These are phyloP conservation scores for Tulasnella sp. DNA, from an alignment of 768 basidiomycete species.

Conservation along the genomic window DNA sequence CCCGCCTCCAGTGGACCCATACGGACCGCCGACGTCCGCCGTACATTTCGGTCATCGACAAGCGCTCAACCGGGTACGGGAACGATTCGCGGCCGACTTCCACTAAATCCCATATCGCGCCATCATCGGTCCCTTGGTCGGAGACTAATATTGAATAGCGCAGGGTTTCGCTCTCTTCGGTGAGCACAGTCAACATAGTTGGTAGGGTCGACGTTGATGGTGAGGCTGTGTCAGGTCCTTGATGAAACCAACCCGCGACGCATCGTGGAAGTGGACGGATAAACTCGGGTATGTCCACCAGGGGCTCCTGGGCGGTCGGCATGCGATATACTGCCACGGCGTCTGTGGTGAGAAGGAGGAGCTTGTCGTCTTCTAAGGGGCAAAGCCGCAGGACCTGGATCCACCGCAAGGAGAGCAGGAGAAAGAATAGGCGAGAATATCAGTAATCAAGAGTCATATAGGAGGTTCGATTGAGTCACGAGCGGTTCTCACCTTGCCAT, in stretches of 20 bases:
- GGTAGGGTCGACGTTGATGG: slow-evolving; percentile 8
- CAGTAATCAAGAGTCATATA: slow-evolving; percentile 16
- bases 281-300: slow-evolving; percentile 10
- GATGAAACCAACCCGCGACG: slow-evolving; percentile 20
- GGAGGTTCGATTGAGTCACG: slow-evolving; percentile 16
- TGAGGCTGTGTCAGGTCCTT: slow-evolving; percentile 4
- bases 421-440: slow-evolving; percentile 2
- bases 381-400: slow-evolving; percentile 19
- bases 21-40: slow-evolving; percentile 24
- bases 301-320: slow-evolving; percentile 20
- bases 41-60: slow-evolving; percentile 33
- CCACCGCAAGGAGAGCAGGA: slow-evolving; percentile 5
- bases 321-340: slow-evolving; percentile 24
- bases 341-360: slow-evolving; percentile 22
- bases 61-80: slow-evolving; percentile 31
- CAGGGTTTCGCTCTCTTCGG: slow-evolving; percentile 18
- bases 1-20: slow-evolving; percentile 34
- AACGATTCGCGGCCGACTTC: slow-evolving; percentile 17
- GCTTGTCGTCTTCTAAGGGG: slow-evolving; percentile 2
- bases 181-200: slow-evolving; percentile 19
- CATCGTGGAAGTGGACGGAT: slow-evolving; percentile 15
- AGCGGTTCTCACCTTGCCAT: slow-evolving; percentile 3
- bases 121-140: slow-evolving; percentile 7
- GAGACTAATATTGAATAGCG: slow-evolving; percentile 1
- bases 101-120: neutral